A percentile compares a stretch with the other conserved stretches of the same genome.
Evolutionary conservation across 1,284 basidiomycete species (phyloP).

Genomic region (Naganishia cerealis): DNA sequence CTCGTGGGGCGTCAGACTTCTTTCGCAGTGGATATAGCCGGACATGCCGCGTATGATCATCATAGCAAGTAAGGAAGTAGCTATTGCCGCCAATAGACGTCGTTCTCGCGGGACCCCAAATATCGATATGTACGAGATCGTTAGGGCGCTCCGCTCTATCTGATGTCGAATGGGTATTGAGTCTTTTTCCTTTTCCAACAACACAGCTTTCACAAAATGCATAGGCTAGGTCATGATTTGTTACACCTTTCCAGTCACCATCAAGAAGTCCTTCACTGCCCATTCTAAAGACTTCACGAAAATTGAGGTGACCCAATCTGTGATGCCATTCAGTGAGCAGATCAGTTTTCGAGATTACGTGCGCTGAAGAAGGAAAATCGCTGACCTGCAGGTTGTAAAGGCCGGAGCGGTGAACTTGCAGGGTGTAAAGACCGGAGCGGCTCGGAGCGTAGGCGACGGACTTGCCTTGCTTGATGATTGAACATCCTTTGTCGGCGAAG

Average conservation of each 20-base stretch:
- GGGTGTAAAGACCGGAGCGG: not conserved
- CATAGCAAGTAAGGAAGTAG: constrained; percentile 37
- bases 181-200: constrained; percentile 35
- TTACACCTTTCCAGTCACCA: constrained; percentile 4
- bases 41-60: constrained; percentile 33
- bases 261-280: constrained; percentile 13
- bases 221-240: not conserved
- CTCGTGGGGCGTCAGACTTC: constrained; percentile 12
- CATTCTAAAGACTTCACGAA: constrained; percentile 17
- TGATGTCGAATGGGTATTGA: not conserved
- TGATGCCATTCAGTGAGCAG: constrained; percentile 7
- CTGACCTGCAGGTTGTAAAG: constrained; percentile 16
- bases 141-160: not conserved
- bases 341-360: constrained; percentile 7
- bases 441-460: not conserved
- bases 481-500: not conserved
- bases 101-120: constrained; percentile 36
- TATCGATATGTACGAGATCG: constrained; percentile 31
- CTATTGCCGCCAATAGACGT: constrained; percentile 26
- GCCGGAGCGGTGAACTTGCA: not conserved
- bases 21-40: constrained; percentile 18
- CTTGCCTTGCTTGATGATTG: not conserved
- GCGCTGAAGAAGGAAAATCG: not conserved
- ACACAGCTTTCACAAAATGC: constrained; percentile 22
- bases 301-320: constrained; percentile 21